Base-by-base conservation (phyloP, 352 stramenopile genomes). In the Globisporangium megalacanthum region DNA sequence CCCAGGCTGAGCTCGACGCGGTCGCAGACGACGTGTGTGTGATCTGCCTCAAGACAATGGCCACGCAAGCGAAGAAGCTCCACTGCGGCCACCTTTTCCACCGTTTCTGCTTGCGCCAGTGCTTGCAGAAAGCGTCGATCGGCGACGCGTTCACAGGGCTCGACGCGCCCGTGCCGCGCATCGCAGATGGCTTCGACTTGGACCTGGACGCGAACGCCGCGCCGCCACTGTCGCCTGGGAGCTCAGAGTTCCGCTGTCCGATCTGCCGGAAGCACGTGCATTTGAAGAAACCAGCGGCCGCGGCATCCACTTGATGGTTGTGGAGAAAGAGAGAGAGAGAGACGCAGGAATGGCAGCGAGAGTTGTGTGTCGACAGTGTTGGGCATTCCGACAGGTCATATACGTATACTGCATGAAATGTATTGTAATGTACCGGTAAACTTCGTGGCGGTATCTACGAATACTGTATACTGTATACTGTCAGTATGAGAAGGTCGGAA, bases 21-120 rank as follows among this genome's bases (percentile, higher is more conserved):
- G 76, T 88, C 0, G 68, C 70, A 0, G 82, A 92, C 47, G 82
- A 92, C n/a, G 79, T 92, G 17, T 92, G 82, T 55, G 82, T 86
- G 33, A 92, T 92, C 42, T 92, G 82, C 56, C 64, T 92, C 20
- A 87, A 92, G 49, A 53, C 68, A 17, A 92, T 92, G 82, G 61
- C 70, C 6, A 70, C 62, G 0, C 72, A 88, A 25, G 79, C 79
- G 46, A 92, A 92, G 65, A 89, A 86, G 42, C 67, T 92, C 42
- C 66, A 70, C 4, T 92, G 82, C 39, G 82, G 82, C 1, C 82
- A 92, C 36, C 61, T 92, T 20, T 89, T 89, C 51, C 82, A 92
- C 50, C 66, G 77, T 35, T 70, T 86, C 11, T 92, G 82, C 52
- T 71, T 92, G 17, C 82, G 79, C 22, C 82, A 92, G 64, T 92